Base-by-base conservation (phyloP, 2,329 filamentous ascomycete species). In the Sporothrix phasma region DNA sequence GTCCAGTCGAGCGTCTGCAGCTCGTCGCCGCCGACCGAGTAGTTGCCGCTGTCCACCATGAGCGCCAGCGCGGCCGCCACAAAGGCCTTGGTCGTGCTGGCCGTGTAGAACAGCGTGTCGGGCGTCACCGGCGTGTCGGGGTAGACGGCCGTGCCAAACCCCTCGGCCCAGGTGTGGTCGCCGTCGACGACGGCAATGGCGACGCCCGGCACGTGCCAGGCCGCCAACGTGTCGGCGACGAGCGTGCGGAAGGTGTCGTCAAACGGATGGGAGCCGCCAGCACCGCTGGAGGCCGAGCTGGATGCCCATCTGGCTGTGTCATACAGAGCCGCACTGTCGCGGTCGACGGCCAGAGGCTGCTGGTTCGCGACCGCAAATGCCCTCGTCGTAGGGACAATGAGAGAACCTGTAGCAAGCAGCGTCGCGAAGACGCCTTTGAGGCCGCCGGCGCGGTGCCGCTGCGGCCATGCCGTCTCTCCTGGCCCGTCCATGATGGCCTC, bases 31-130 rank as follows among this genome's bases (percentile, higher is more conserved):
- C n/a, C 45, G 15, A 60, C 59, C 11, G 67, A 64, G 66, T 74
- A 71, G 61, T 77, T 74, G n/a, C 77, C 74, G 19, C 78, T 74
- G 26, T 75, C 74, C 7, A 84, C 75, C 11, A 84, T 74, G 0
- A 80, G 71, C 1, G 78, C 74, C 2, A 86, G 70, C 1, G 76
- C 71, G 1, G 80, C 79, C 5, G 80, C 78, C 2, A 80, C 81
- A 68, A 82, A 78, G 5, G 76, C 78, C 70, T 85, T 85, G 54
- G 81, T 81, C 2, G 77, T 82, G 69, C 79, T 82, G 24, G 78
- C 82, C 53, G 75, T 74, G 68, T 81, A 82, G 72, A 81, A 84
- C 1, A 85, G 73, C 0, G 81, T 84, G 11, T 76, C 71, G 1
- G 76, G 68, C 0, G 76, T 80, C 2, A 78, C 79, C 0, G 75